Evolutionary conservation across 108 stramenopile species (phyloP).

Genomic region (Fragilaria crotonensis): DNA sequence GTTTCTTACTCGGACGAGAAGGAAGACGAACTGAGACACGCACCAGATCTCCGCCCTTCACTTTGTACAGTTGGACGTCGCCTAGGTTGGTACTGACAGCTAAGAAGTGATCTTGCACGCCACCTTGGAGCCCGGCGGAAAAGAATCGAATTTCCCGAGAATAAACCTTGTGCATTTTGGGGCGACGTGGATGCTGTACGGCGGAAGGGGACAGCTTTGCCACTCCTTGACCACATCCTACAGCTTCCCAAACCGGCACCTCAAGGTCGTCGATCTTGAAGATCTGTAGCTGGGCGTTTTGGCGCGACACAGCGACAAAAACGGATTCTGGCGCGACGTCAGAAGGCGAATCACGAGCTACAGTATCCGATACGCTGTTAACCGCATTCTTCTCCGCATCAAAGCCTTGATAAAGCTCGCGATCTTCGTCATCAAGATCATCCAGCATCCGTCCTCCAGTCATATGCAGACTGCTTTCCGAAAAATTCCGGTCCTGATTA

Average conservation of each 20-base stretch:
- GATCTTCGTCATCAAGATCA: slow-evolving; percentile 34
- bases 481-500: background rate
- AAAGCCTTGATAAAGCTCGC: slow-evolving; percentile 18
- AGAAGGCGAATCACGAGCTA: background rate
- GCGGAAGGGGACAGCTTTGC: slow-evolving; percentile 22
- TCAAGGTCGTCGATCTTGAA: slow-evolving; percentile 29
- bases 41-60: slow-evolving; percentile 26
- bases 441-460: background rate
- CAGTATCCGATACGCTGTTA: no score
- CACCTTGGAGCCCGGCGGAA: slow-evolving; percentile 42
- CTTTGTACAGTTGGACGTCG: slow-evolving; percentile 58
- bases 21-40: slow-evolving; percentile 47
- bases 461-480: no score
- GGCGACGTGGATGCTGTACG: slow-evolving; percentile 19
- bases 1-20: slow-evolving; percentile 60
- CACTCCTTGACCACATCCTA: slow-evolving; percentile 49
- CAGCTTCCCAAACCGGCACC: slow-evolving; percentile 43
- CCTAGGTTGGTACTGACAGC: slow-evolving; percentile 57
- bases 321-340: background rate
- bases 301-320: slow-evolving; percentile 52
- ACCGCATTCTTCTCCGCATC: background rate
- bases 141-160: slow-evolving; percentile 69
- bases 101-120: slow-evolving; percentile 23
- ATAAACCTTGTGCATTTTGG: slow-evolving; percentile 38
- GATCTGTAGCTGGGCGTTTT: slow-evolving; percentile 64